These are phyloP conservation scores for Gonapodya prolifera DNA, from an alignment of 192 early-diverging fungal genomes.

Conservation along the genomic window DNA sequence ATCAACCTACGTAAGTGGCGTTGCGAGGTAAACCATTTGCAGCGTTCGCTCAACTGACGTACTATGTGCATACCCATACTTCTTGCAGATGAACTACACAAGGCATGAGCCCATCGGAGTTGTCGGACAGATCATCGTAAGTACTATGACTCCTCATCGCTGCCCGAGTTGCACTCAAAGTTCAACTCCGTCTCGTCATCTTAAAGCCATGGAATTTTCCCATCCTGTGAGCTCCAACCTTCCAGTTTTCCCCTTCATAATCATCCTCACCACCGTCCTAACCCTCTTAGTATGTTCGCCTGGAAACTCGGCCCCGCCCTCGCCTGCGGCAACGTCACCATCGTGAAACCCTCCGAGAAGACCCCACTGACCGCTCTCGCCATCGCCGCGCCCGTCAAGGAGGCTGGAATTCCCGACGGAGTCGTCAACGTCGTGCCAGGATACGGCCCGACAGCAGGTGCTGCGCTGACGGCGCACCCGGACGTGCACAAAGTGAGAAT, in stretches of 20 bases:
- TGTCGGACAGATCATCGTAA: slow-evolving; percentile 22
- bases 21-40: too few relatives aligned
- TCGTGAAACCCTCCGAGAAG: slow-evolving; percentile 19
- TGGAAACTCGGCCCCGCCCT: neutral
- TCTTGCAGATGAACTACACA: too few relatives aligned
- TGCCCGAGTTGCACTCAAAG: too few relatives aligned
- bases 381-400: slow-evolving; percentile 13
- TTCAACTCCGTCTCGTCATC: too few relatives aligned
- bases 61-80: too few relatives aligned
- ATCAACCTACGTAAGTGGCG: neutral
- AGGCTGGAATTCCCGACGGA: slow-evolving; percentile 6
- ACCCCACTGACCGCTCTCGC: slow-evolving; percentile 20
- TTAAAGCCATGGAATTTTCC: too few relatives aligned
- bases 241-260: too few relatives aligned
- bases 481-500: slow-evolving; percentile 7
- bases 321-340: neutral
- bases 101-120: slow-evolving; percentile 18
- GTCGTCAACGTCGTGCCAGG: slow-evolving; percentile 30
- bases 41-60: too few relatives aligned
- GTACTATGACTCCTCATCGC: too few relatives aligned
- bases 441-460: slow-evolving; percentile 19
- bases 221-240: too few relatives aligned
- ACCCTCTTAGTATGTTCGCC: neutral
- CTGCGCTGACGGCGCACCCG: slow-evolving; percentile 19
- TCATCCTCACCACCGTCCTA: too few relatives aligned